Percentiles rank a stretch among this genome's conserved stretches.
Evolutionary conservation across 169 alveolate genomes (phyloP).

Genomic region (Cyclospora cayetanensis): DNA sequence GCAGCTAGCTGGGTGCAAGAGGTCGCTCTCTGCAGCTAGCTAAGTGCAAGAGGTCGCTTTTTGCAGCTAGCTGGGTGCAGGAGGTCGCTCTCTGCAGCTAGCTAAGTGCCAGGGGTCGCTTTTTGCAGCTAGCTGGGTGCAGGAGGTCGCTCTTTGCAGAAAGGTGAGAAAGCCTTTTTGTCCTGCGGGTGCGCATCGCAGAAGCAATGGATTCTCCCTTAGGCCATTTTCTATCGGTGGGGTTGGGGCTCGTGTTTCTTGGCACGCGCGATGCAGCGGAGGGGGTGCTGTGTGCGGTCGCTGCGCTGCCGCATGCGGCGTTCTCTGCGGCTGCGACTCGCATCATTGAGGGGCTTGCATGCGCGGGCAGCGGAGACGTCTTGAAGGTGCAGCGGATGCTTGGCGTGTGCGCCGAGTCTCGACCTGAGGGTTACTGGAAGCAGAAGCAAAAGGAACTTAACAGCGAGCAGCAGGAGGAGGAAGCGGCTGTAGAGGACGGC

Average conservation of each 20-base stretch:
- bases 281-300: slow-evolving; percentile 90
- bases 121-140: no score
- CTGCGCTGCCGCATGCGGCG: slow-evolving; percentile 80
- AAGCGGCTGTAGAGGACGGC: neutral
- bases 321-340: slow-evolving; percentile 69
- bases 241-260: slow-evolving; percentile 92
- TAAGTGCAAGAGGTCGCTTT: no score
- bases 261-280: slow-evolving; percentile 93
- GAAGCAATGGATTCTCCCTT: slow-evolving; percentile 70
- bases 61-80: no score
- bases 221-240: slow-evolving; percentile 81
- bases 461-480: slow-evolving; percentile 74
- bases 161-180: no score
- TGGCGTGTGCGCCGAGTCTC: slow-evolving; percentile 75
- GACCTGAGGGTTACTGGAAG: slow-evolving; percentile 64
- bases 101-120: no score
- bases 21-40: no score
- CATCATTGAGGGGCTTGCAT: slow-evolving; percentile 90
- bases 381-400: slow-evolving; percentile 94
- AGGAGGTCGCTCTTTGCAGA: no score
- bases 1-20: no score
- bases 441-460: slow-evolving; percentile 26
- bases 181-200: slow-evolving; percentile 11
- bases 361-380: slow-evolving; percentile 99
- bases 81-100: no score